Evolutionary conservation across 129 eudicot genomes (phyloP).

Genomic region (Pulicaria dysenterica): DNA sequence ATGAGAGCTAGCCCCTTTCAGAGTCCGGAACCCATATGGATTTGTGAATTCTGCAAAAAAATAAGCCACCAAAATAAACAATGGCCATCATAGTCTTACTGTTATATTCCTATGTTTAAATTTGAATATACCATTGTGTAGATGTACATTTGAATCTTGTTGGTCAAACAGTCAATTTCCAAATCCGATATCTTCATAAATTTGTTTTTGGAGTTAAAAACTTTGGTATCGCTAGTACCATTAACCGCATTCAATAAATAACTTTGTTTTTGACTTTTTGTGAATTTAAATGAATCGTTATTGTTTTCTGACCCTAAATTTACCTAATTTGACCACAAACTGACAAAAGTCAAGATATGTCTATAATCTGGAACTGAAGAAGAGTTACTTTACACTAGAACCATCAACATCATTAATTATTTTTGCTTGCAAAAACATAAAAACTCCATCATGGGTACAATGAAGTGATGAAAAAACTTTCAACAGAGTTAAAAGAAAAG

Average conservation of each 20-base stretch:
- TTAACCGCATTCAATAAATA: not conserved
- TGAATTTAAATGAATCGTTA: not conserved
- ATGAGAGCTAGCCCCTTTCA: slow-evolving; percentile 56
- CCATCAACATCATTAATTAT: not conserved
- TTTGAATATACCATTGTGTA: not conserved
- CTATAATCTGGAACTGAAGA: no score
- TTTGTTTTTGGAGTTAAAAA: not conserved
- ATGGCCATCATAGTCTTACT: not conserved
- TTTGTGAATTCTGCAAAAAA: slow-evolving; percentile 71
- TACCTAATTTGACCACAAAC: slow-evolving; percentile 19
- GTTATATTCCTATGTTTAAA: not conserved
- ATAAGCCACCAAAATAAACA: slow-evolving; percentile 4
- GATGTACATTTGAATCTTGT: slow-evolving; percentile 13
- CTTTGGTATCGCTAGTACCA: slow-evolving; percentile 9
- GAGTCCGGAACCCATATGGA: slow-evolving; percentile 65
- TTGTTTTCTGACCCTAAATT: not conserved
- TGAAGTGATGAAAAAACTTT: not conserved
- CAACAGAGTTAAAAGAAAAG: not conserved
- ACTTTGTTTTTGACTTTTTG: not conserved
- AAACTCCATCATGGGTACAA: not conserved
- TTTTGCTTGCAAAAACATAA: not conserved
- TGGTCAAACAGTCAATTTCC: slow-evolving; percentile 24
- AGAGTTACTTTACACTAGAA: not conserved
- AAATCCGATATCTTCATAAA: not conserved
- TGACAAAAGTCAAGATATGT: no score